These are phyloP conservation scores for Setaria viridis DNA, from an alignment of 202 grass and related monocot species.

Conservation along the genomic window DNA sequence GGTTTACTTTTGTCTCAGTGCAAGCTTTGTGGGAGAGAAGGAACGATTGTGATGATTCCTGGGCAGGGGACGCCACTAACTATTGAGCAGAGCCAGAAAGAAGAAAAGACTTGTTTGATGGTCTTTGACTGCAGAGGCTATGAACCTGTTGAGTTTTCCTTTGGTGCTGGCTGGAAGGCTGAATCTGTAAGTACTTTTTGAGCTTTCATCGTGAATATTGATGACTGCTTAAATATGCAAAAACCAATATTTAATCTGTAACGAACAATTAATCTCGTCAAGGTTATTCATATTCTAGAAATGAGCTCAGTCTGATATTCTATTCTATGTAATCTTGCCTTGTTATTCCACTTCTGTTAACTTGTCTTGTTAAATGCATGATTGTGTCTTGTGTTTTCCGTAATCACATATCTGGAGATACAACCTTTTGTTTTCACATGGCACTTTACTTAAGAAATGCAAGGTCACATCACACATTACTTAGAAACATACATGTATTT, in stretches of 20 bases:
- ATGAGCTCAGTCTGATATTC: conserved; percentile 3
- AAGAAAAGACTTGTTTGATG: conserved; percentile 66
- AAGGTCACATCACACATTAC: neutral
- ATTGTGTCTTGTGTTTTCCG: neutral
- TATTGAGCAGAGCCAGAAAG: conserved; percentile 68
- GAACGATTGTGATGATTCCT: conserved; percentile 87
- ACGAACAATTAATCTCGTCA: conserved; percentile 4
- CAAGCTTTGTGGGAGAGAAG: conserved; percentile 93
- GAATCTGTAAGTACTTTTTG: conserved; percentile 77
- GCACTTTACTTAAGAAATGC: neutral
- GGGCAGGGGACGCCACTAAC: conserved; percentile 83
- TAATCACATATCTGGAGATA: neutral
- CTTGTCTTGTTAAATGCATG: neutral
- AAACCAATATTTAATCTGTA: conserved; percentile 11
- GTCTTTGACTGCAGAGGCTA: conserved; percentile 93
- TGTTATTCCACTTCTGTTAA: conserved; percentile 6
- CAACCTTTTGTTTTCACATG: conserved; percentile 19
- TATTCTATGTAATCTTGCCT: neutral
- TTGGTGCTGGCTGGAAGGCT: conserved; percentile 82
- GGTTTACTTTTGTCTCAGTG: conserved; percentile 63
- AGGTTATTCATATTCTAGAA: conserved; percentile 30
- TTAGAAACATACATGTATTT: neutral
- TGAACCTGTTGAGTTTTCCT: conserved; percentile 87
- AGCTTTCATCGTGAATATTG: conserved; percentile 3
- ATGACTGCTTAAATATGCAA: conserved; percentile 18